Evolutionary conservation across 1,139 yeast genomes (phyloP).

Genomic region (Candida sanyaensis): DNA sequence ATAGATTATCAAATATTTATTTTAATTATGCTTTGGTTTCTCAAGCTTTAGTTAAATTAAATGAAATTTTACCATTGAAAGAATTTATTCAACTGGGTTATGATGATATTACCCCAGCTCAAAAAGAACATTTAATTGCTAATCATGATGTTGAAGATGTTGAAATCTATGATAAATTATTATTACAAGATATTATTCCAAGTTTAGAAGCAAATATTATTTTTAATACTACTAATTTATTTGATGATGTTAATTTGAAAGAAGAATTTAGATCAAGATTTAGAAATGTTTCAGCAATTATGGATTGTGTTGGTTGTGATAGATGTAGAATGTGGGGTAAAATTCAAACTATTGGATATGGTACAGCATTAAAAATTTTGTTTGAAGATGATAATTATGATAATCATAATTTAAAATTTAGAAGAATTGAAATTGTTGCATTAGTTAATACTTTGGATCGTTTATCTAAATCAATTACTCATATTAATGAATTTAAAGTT

Average conservation of each 20-base stretch:
- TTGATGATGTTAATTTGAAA: constrained; percentile 67
- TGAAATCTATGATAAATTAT: constrained; percentile 42
- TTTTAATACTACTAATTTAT: constrained; percentile 45
- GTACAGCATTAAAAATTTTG: constrained; percentile 87
- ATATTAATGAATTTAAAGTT: constrained; percentile 69
- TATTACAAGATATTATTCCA: constrained; percentile 32
- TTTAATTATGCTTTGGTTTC: constrained; percentile 89
- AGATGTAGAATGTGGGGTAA: constrained; percentile 98
- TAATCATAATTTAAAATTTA: constrained; percentile 47
- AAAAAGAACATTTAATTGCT: constrained; percentile 51
- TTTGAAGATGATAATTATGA: constrained; percentile 68
- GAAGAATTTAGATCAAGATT: constrained; percentile 85
- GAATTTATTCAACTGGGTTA: constrained; percentile 26
- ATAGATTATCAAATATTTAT: constrained; percentile 84
- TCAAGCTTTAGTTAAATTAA: constrained; percentile 72
- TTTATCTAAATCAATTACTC: constrained; percentile 77
- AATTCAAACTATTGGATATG: constrained; percentile 94
- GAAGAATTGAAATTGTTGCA: constrained; percentile 88
- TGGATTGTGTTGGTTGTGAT: constrained; percentile 99
- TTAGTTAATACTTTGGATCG: constrained; percentile 90
- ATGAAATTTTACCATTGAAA: constrained; percentile 30
- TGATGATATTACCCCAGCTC: constrained; percentile 20
- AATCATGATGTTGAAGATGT: constrained; percentile 27
- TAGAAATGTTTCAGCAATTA: constrained; percentile 84
- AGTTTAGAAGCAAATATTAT: constrained; percentile 33